Percentiles rank a stretch among this genome's conserved stretches.
These are phyloP conservation scores for Fennellomyces sp. DNA, from an alignment of 371 early-diverging fungal species.

Conservation along the genomic window DNA sequence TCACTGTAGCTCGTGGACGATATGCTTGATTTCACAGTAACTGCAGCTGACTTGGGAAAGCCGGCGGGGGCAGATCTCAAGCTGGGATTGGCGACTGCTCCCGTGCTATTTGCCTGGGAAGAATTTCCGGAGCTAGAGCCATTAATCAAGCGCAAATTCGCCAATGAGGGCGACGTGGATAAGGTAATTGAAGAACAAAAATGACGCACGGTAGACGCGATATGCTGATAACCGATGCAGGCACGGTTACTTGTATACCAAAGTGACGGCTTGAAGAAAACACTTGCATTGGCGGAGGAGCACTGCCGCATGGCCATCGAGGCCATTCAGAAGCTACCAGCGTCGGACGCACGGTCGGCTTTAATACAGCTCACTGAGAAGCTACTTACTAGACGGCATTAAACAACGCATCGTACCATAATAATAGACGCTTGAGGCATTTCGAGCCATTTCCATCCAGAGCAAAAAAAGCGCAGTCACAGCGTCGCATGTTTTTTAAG, in stretches of 20 bases:
- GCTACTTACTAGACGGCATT: slow-evolving; percentile 42
- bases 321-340: slow-evolving; percentile 61
- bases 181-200: slow-evolving; percentile 31
- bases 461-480: too few relatives aligned
- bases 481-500: too few relatives aligned
- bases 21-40: slow-evolving; percentile 86
- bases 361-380: slow-evolving; percentile 67
- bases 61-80: slow-evolving; percentile 88
- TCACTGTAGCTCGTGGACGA: slow-evolving; percentile 82
- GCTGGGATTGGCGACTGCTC: slow-evolving; percentile 91
- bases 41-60: slow-evolving; percentile 85
- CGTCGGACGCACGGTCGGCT: slow-evolving; percentile 71
- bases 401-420: not conserved
- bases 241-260: slow-evolving; percentile 72
- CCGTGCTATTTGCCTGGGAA: slow-evolving; percentile 91
- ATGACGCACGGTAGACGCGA: not conserved
- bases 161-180: slow-evolving; percentile 64
- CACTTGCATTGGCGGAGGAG: slow-evolving; percentile 55
- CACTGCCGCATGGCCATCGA: slow-evolving; percentile 65
- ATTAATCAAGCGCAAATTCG: slow-evolving; percentile 87
- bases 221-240: slow-evolving; percentile 26
- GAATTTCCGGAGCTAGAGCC: slow-evolving; percentile 84
- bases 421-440: slow-evolving; percentile 5
- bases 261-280: slow-evolving; percentile 72
- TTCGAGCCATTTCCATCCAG: too few relatives aligned